Base-by-base conservation (phyloP, 2,329 filamentous ascomycete genomes). In the Teratosphaeria gauchensis region DNA sequence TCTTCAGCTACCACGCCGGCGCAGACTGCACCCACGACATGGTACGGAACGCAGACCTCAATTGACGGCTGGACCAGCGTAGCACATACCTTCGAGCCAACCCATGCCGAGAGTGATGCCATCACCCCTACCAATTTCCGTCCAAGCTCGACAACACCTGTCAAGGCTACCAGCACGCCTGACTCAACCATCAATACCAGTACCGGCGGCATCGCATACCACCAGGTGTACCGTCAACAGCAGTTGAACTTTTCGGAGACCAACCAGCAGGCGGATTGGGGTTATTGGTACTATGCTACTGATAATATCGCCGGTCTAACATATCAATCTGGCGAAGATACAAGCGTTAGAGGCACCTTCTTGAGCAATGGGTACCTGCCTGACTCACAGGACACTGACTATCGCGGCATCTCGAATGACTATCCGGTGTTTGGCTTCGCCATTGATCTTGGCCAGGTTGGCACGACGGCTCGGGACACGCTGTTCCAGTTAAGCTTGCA, bases 361-460 rank as follows among this genome's bases (percentile, higher is more conserved):
- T 64, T 69, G 1, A 68, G 66, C 5, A 71, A 72, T 30, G 80
- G 81, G 2, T 71, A 61, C 11, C 71, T 84, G 21, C 62, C 67
- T 42, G 75, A 80, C 59, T 69, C 71, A 4, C 69, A 75, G n/a
- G 79, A 83, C 62, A 73, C 69, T n/a, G 72, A 76, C 46, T 83
- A 77, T 62, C 75, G 81, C 31, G 74, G 75, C 2, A 79, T 82
- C 64, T 77, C 74, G 32, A 66, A 74, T 24, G 63, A 72, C 24
- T 83, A 77, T 73, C 81, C 79, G 1, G 79, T 82, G 0, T 82
- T 83, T 65, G 81, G 71, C 7, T 82, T 82, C 63, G 66, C 69
- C 24, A 63, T 77, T 24, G 72, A 82, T 56, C 68, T 84, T 32
- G 80, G 80, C 11, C 69, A 68, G 1, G 75, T 83, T 0, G 66